Evolutionary conservation across 768 basidiomycete species (phyloP), one percentile per base, ranked within the genome.

Genomic region (Tricholoma saponaceum): DNA sequence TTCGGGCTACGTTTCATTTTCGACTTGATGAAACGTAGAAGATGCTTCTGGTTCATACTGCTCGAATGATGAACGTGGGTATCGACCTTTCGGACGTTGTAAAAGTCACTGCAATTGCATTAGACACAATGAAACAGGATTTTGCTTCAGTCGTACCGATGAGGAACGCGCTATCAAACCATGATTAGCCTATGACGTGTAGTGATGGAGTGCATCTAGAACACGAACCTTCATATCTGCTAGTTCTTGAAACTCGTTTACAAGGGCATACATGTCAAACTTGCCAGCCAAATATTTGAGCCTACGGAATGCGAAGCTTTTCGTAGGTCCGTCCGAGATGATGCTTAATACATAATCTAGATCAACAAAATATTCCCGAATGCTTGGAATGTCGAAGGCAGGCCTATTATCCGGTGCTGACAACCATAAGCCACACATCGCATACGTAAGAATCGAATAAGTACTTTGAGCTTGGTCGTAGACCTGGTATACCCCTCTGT

Each of bases 61-160:
- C 95, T 97, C 3, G 96, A 96, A 69, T 98, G 93, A 66, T 99
- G 97, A 26, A 99, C 92, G 72, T 99, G 97, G 7, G 97, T 99
- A 68, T 99, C 97, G 58, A 99, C 97, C 70, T 99, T 99, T 23
- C 97, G 87, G 52, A 94, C 80, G 69, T 99, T 99, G 74, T 99
- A 99, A 65, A 99, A 98, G 74, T 99, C 97, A 58, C 96, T 95
- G n/a, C 26, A 20, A 25, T 25, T 32, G 22, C 9, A 43, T 41
- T 14, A 46, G 23, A 56, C 3, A 10, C 16, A 25, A 6, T 28
- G 4, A 46, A 22, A 12, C 14, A 25, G 5, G 25, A 23, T 20
- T 23, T 53, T 63, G 59, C 59, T 54, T n/a, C 43, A 33, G 13
- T 67, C 71, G 35, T 62, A 91, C 90, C 92, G 84, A 75, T 95